Base-by-base conservation (phyloP, 108 stramenopile genomes). In the Discostella pseudostelligera region DNA sequence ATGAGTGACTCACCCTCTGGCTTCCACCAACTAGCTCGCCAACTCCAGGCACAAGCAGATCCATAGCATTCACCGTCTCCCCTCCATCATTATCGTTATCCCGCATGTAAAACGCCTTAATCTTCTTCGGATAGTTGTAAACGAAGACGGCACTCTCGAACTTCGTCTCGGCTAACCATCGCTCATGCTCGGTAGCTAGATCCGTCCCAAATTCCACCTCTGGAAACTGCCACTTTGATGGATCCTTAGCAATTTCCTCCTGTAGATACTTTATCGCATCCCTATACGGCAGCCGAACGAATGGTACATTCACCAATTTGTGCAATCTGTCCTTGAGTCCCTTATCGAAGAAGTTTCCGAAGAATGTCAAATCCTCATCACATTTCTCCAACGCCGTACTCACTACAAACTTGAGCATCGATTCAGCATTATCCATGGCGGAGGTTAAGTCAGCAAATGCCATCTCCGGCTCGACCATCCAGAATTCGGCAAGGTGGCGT, bases 61-160 rank as follows among this genome's bases (percentile, higher is more conserved):
- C 99, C 88, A 99, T 97, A 16, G 97, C 97, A 57, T 92, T 96
- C 14, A 99, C 99, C 7, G 97, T 98, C 68, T 96, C 92, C 19
- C 97, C 95, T 40, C 88, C 83, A 77, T 96, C 97, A 44, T 91
- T 88, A 50, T 95, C 96, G 59, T 97, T 97, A 69, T 97, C 94
- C 20, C 97, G 77, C 99, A 99, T 99, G 84, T 99, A 99, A 65
- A 99, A 99, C 5, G 99, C 96, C 83, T 99, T 99, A 74, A 98
- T 98, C 21, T 67, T 61, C 58, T 94, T 92, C 17, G 99, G 99
- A 76, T 99, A 99, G 62, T 99, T 92, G 80, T 98, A 97, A 25
- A 99, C 96, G 73, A 99, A 99, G 4, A 96, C 93, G 20, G 90
- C 86, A 20, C 86, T 87, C 26, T 90, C 79, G 73, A 93, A 96